Evolutionary conservation across 495 filamentous ascomycete genomes (phyloP).

Genomic region (Xylaria venustula): DNA sequence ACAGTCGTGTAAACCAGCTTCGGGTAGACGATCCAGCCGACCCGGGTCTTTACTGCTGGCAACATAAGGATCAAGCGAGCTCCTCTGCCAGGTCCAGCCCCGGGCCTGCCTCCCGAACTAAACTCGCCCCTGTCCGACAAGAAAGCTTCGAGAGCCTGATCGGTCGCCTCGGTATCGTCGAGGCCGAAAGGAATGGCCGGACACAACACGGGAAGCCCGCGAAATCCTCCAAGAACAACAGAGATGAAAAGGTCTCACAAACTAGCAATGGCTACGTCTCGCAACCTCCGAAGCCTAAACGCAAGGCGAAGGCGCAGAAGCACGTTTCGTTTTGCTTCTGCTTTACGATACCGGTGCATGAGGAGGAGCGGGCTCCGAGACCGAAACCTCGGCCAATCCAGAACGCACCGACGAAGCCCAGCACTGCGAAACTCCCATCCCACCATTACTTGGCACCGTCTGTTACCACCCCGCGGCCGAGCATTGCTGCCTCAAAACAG

Average conservation of each 20-base stretch:
- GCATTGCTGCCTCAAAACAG: slow-evolving; percentile 32
- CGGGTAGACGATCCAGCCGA: slow-evolving; percentile 49
- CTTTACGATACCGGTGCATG: slow-evolving; percentile 41
- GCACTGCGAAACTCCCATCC: slow-evolving; percentile 26
- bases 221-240: slow-evolving; percentile 5
- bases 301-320: slow-evolving; percentile 31
- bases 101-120: slow-evolving; percentile 30
- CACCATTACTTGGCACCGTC: slow-evolving; percentile 27
- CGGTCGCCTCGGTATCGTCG: slow-evolving; percentile 72
- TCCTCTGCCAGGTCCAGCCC: slow-evolving; percentile 42
- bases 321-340: slow-evolving; percentile 41
- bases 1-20: slow-evolving; percentile 38
- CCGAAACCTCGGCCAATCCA: slow-evolving; percentile 43
- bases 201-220: slow-evolving; percentile 13
- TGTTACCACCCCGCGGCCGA: slow-evolving; percentile 30
- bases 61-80: slow-evolving; percentile 84
- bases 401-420: slow-evolving; percentile 28
- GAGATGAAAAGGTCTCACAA: slow-evolving; percentile 19
- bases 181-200: slow-evolving; percentile 35
- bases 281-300: slow-evolving; percentile 25
- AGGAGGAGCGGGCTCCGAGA: slow-evolving; percentile 32
- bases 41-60: slow-evolving; percentile 74
- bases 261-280: not conserved
- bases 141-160: slow-evolving; percentile 82
- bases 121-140: slow-evolving; percentile 51